Base-by-base conservation (phyloP, 352 stramenopile species). In the Aphanomyces stellatus region DNA sequence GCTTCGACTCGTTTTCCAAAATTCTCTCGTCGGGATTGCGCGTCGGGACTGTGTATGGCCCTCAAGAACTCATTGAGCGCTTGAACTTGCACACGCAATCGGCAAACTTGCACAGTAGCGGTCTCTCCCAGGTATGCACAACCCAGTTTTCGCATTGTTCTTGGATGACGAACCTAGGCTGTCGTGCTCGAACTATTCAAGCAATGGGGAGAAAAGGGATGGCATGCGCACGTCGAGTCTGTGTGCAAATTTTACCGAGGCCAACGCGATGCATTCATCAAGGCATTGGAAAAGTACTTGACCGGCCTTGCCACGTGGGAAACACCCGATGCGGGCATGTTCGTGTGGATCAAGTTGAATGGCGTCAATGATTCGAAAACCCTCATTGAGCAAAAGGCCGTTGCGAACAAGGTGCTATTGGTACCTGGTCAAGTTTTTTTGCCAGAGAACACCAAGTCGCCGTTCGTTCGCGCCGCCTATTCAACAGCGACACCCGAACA, bases 1-100 rank as follows among this genome's bases (percentile, higher is more conserved):
- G 78, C 42, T 87, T 87, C 48, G 78, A 87, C 51, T 78, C 68
- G 41, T 79, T 83, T 28, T 78, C 65, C 65, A 87, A 87, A 73
- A 62, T 87, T 22, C 42, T 87, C 17, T 82, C 73, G 30, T 51
- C 71, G 13, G 78, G 78, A 10, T 72, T 87, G 25, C 67, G 78
- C 24, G 59, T 87, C 42, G 78, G 78, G 24, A 80, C 78, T 49
- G 78, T 80, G 34, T 79, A 75, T 28, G 78, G 77, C 30, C 78
- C 78, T 6, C 61, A 71, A 35, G 43, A 72, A 53, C 49, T 86
- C 11, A 53, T 86, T 10, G 73, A 83, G 25, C 65, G 69, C 24
- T 55, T 85, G 31, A 72, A 77, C 35, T 70, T 86, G 10, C 75
- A 85, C 40, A 73, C 57, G 30, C 78, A 86, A 65, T 72, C 72